Evolutionary conservation across 169 alveolate genomes (phyloP), one percentile per base, ranked within the genome.

Genomic region (Neospora caninum): DNA sequence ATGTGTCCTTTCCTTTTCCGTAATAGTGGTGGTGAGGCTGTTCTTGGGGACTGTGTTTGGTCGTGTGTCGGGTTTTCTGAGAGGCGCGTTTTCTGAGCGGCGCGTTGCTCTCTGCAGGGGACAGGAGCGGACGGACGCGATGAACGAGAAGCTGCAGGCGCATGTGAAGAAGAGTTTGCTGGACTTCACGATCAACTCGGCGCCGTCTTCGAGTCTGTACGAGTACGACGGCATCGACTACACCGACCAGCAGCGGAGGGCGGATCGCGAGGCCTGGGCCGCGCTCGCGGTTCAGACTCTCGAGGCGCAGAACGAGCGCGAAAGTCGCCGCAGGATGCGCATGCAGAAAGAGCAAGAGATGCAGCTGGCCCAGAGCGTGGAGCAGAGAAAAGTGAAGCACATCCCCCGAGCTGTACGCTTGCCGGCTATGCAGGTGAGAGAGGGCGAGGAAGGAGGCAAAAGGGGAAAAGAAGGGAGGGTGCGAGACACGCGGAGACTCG

Each of bases 211-310:
- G 94, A 94, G 93, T 45, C 39, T 96, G 54, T 96, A 96, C 83
- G 97, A 95, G 34, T 96, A 93, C 39, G 97, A 93, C 49, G 96
- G 92, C 29, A 70, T 92, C 29, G 95, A 93, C 80, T 96, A 96
- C 43, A 89, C 93, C 10, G 95, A 93, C 10, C 97, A 94, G 43
- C 88, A 80, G 82, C 95, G 95, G 86, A 93, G 91, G 43, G 96
- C 95, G 93, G 96, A 94, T 6, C 94, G 97, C 95, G 94, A 93
- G 16, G 96, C 96, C n/a, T 96, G 96, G 83, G 94, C 86, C n/a
- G 29, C 91, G 0, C 73, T 92, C 13, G 94, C 94, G 2, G 31
- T 38, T 29, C 89, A 92, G 92, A 80, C 88, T 27, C 86, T 82
- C n/a, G 94, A 86, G 36, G 94, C 94, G 29, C 73, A 88, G 36